phyloP scores from a whole-genome alignment of 2,329 filamentous ascomycete genomes.

The Paracamarosporium sp. region DNA sequence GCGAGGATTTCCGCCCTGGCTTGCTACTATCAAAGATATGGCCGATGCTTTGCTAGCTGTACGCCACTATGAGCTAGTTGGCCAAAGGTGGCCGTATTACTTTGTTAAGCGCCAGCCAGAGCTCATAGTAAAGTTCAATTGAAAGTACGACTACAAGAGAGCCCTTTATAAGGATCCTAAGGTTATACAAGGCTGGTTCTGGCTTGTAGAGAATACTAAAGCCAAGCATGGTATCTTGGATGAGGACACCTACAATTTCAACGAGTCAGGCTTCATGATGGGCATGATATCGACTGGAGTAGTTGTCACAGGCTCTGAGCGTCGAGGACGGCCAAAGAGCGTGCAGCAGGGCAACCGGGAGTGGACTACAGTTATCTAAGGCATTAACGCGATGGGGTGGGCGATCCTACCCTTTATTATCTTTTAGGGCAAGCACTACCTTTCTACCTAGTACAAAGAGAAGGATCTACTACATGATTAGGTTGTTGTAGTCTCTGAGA shows the following conservation, averaged over 20 bases:
- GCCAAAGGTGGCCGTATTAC: conserved; percentile 15
- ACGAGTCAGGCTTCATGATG: too few relatives aligned
- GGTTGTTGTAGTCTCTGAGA: conserved; percentile 18
- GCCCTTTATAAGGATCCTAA: conserved; percentile 12
- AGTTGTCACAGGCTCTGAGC: too few relatives aligned
- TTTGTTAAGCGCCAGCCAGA: conserved; percentile 15
- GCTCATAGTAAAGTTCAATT: conserved; percentile 21
- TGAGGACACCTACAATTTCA: conserved; percentile 7
- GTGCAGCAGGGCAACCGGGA: conserved; percentile 10
- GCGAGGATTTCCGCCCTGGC: conserved; percentile 10
- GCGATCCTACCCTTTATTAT: conserved; percentile 17
- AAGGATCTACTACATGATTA: conserved; percentile 6
- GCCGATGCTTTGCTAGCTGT: conserved; percentile 14
- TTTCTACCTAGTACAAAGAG: conserved; percentile 8
- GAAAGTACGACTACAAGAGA: too few relatives aligned
- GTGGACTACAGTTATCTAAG: conserved; percentile 12
- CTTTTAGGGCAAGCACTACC: conserved; percentile 10
- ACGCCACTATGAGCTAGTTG: conserved; percentile 6
- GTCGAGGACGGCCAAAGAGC: too few relatives aligned
- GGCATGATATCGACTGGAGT: too few relatives aligned
- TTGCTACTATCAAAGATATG: conserved; percentile 17
- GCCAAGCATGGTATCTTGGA: conserved; percentile 5
- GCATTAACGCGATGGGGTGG: conserved; percentile 9
- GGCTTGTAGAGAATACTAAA: conserved; percentile 4
- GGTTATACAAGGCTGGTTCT: conserved; percentile 6